Base-by-base conservation (phyloP, 768 basidiomycete species). In the Boletus rufocinnamomeus region DNA sequence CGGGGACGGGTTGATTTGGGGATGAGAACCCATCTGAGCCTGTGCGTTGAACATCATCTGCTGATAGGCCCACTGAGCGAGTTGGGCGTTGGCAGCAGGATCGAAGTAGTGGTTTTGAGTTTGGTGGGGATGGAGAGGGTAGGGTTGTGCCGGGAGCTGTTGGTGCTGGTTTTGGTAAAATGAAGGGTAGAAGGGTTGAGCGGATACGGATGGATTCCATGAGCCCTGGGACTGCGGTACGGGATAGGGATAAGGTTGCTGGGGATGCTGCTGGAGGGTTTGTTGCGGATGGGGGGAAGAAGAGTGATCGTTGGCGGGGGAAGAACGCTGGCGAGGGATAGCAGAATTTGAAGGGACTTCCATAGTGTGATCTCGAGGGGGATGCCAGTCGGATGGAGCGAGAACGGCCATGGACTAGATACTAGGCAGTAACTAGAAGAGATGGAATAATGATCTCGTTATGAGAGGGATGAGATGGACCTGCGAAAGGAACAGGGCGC, bases 11-110 rank as follows among this genome's bases (percentile, higher is more conserved):
- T 64, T 45, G 45, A 69, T 56, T 28, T 62, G 65, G 32, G 69
- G 44, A 57, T 69, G 74, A 28, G 75, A 72, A 51, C 80, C 79
- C 66, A 79, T 72, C 62, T 71, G 70, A 10, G 70, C 69, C 63
- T 83, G 77, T n/a, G 79, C 75, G 83, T 48, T 86, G 85, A 84
- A 88, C 85, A 93, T 86, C 91, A 93, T 92, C 68, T 93, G 91
- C 74, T 92, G 91, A 75, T 93, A 93, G 38, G 91, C 89, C 91
- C 91, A 93, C 72, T 90, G 89, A 4, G 89, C 87, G 56, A 86
- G 84, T 56, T 91, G 83, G 62, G 88, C 88, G 52, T 88, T 88
- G 62, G 87, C 85, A 13, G 83, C 74, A 16, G 87, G 88, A 73
- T 92, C 89, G 66, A 86, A 91, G 71, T 84, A 91, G n/a, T 81